These are phyloP conservation scores for Xanthoconium separans DNA, from an alignment of 1,284 basidiomycete species.

Conservation along the genomic window DNA sequence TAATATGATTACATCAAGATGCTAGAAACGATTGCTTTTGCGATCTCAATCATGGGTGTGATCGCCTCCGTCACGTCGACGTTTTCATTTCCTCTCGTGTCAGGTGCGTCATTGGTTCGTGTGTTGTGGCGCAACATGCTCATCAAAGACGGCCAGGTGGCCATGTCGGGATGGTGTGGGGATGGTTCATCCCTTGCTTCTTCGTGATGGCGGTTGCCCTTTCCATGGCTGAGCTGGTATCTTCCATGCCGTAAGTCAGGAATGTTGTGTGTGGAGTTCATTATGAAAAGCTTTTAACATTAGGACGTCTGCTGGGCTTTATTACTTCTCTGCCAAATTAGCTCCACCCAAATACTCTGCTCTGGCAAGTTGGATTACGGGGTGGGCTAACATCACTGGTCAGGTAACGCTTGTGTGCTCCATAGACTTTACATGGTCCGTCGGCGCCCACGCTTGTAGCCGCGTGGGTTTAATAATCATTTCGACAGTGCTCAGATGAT, in stretches of 20 bases:
- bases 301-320: constrained; percentile 68
- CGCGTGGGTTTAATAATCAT: constrained; percentile 7
- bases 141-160: constrained; percentile 44
- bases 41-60: constrained; percentile 76
- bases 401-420: constrained; percentile 66
- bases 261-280: not conserved
- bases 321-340: constrained; percentile 72
- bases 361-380: constrained; percentile 73
- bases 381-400: constrained; percentile 62
- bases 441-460: not conserved
- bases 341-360: constrained; percentile 59
- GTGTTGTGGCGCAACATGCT: not conserved
- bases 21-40: constrained; percentile 65
- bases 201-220: constrained; percentile 68
- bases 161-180: constrained; percentile 75
- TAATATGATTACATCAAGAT: constrained; percentile 36
- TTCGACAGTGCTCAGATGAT: constrained; percentile 66
- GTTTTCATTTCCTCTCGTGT: constrained; percentile 59
- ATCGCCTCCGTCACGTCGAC: constrained; percentile 69
- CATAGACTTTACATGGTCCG: constrained; percentile 69
- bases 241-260: constrained; percentile 68
- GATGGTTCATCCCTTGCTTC: constrained; percentile 71
- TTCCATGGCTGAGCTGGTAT: constrained; percentile 71
- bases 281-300: constrained; percentile 1
- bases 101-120: constrained; percentile 40